Conservation (phyloP, 2,329 filamentous ascomycete genomes). For the Dothideomycetes sp. region DNA sequence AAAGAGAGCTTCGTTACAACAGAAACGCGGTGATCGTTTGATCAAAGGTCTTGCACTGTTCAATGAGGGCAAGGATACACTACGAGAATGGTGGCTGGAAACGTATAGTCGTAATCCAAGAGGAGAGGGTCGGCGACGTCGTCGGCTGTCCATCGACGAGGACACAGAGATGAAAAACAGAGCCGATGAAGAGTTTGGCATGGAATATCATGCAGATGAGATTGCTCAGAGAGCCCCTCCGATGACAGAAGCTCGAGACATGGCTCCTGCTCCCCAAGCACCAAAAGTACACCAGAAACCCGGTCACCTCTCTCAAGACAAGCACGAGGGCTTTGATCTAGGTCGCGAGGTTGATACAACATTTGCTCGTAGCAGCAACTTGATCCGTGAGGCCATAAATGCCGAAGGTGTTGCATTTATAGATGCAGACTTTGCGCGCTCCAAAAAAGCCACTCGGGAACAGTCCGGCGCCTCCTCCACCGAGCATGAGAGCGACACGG, state of each 20-base stretch:
- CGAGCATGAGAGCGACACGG: not conserved
- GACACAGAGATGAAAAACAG: constrained; percentile 3
- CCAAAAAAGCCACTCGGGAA: constrained; percentile 5
- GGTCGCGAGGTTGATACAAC: constrained; percentile 19
- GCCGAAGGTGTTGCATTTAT: constrained; percentile 38
- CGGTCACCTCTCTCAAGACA: constrained; percentile 20
- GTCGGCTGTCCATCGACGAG: constrained; percentile 5
- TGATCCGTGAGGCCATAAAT: constrained; percentile 37
- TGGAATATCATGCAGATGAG: constrained; percentile 5
- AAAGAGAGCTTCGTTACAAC: constrained; percentile 39
- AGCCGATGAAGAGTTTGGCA: constrained; percentile 18
- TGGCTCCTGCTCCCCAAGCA: not conserved
- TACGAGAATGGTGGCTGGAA: constrained; percentile 24
- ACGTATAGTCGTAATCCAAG: not conserved
- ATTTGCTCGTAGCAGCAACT: constrained; percentile 38
- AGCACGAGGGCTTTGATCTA: constrained; percentile 13
- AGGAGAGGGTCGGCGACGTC: constrained; percentile 9
- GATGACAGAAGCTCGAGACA: not conserved
- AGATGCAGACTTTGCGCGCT: constrained; percentile 20
- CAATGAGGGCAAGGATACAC: constrained; percentile 19
- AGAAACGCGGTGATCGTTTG: constrained; percentile 44
- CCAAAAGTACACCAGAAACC: not conserved
- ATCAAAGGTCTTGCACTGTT: constrained; percentile 45
- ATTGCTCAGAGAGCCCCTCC: not conserved
- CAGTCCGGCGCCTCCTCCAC: not conserved